A percentile compares a stretch with the other conserved stretches of the same genome.
Evolutionary conservation across 2,329 filamentous ascomycete genomes (phyloP).

Genomic region (Teratosphaeria viscida): DNA sequence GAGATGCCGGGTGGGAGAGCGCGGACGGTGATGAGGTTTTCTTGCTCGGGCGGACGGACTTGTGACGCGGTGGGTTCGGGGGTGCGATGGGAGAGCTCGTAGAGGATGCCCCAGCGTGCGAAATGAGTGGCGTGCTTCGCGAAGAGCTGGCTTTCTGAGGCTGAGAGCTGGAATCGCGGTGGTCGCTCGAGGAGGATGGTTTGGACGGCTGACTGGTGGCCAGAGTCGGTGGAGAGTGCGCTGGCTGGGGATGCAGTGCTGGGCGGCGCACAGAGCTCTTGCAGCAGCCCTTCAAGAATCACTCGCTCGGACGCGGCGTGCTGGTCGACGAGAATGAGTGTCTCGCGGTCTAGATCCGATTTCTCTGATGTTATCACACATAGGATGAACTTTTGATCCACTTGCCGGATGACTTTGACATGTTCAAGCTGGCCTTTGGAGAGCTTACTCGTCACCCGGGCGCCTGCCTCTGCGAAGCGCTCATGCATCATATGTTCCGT

Average conservation of each 20-base stretch:
- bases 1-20: constrained; percentile 60
- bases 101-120: constrained; percentile 62
- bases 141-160: constrained; percentile 52
- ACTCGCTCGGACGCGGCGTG: constrained; percentile 89
- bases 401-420: constrained; percentile 65
- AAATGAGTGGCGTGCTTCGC: constrained; percentile 47
- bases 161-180: constrained; percentile 54
- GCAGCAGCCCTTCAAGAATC: constrained; percentile 63
- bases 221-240: constrained; percentile 14
- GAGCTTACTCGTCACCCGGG: constrained; percentile 31
- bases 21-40: constrained; percentile 32
- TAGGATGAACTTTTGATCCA: constrained; percentile 85
- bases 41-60: constrained; percentile 5
- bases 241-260: constrained; percentile 16
- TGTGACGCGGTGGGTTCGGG: neutral
- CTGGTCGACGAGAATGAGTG: constrained; percentile 75
- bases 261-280: constrained; percentile 38
- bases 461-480: constrained; percentile 2
- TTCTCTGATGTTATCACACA: constrained; percentile 39
- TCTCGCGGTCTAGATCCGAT: constrained; percentile 6
- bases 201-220: constrained; percentile 21
- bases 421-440: constrained; percentile 50
- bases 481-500: constrained; percentile 3
- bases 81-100: constrained; percentile 33
- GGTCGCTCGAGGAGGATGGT: constrained; percentile 36